These are phyloP conservation scores for Phragmites australis DNA, from an alignment of 176 grass and related monocot species.

Conservation along the genomic window DNA sequence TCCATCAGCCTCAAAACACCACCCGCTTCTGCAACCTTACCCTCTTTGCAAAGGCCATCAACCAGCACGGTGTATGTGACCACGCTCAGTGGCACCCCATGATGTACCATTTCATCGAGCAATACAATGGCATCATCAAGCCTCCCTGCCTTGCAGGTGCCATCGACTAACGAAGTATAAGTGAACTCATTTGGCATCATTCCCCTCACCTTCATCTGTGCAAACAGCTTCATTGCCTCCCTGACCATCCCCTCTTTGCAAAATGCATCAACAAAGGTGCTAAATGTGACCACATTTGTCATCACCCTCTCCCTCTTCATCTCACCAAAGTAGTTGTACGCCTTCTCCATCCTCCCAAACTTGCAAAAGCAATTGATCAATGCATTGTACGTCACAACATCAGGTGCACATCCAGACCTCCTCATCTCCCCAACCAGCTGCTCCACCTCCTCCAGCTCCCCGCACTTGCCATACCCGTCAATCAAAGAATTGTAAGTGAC, in stretches of 20 bases:
- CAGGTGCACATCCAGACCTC: constrained; percentile 46
- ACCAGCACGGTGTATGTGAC: constrained; percentile 76
- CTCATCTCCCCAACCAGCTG: constrained; percentile 68
- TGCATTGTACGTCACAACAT: constrained; percentile 91
- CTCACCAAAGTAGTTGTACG: constrained; percentile 68
- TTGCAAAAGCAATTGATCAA: constrained; percentile 89
- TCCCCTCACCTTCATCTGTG: constrained; percentile 79
- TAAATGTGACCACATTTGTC: constrained; percentile 81
- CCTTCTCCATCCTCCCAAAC: constrained; percentile 64
- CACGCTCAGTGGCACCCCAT: constrained; percentile 64
- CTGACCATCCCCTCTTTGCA: constrained; percentile 85
- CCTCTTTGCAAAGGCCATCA: constrained; percentile 85
- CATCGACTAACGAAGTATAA: constrained; percentile 85
- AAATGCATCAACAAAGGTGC: constrained; percentile 87
- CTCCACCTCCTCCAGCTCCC: constrained; percentile 69
- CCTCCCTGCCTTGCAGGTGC: constrained; percentile 73
- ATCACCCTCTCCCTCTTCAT: constrained; percentile 65
- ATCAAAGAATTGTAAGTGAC: constrained; percentile 88
- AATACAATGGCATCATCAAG: constrained; percentile 65
- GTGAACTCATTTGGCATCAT: constrained; percentile 90
- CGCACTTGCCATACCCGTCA: constrained; percentile 81
- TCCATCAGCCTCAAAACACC: constrained; percentile 67
- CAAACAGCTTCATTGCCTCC: constrained; percentile 86
- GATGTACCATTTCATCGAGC: constrained; percentile 79
- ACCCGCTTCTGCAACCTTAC: constrained; percentile 72